A percentile compares a stretch with the other conserved stretches of the same genome.
These are phyloP conservation scores for Lecanicillium sp. DNA, from an alignment of 2,329 filamentous ascomycete genomes.

Conservation along the genomic window DNA sequence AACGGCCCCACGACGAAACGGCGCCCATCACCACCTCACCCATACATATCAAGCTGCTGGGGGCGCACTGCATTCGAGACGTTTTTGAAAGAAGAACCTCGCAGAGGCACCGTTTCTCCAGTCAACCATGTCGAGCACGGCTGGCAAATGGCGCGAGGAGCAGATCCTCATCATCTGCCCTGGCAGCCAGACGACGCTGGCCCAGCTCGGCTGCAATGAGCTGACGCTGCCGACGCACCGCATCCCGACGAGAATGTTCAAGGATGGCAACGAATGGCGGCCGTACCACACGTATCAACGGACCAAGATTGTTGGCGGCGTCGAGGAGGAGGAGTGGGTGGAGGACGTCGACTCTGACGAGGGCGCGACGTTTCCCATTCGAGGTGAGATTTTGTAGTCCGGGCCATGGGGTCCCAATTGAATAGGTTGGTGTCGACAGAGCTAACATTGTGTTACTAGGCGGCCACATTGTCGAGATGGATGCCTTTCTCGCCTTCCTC, in stretches of 20 bases:
- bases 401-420: not conserved
- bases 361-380: conserved; percentile 82
- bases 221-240: conserved; percentile 84
- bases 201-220: conserved; percentile 83
- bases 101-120: too few relatives aligned
- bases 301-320: conserved; percentile 42
- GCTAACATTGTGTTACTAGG: conserved; percentile 29
- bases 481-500: conserved; percentile 86
- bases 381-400: conserved; percentile 31
- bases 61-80: too few relatives aligned
- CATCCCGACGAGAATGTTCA: conserved; percentile 91
- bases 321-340: conserved; percentile 63
- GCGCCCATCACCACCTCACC: too few relatives aligned
- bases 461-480: conserved; percentile 83
- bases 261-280: conserved; percentile 67
- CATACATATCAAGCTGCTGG: too few relatives aligned
- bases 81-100: too few relatives aligned
- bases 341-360: conserved; percentile 85
- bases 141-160: conserved; percentile 55
- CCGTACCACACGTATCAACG: conserved; percentile 71
- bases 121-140: conserved; percentile 43
- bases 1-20: too few relatives aligned
- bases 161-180: conserved; percentile 66
- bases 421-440: not conserved
- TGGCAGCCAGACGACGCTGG: conserved; percentile 83